Conservation (phyloP, 75 land plant genomes). For the Isoetes taiwanensis region DNA sequence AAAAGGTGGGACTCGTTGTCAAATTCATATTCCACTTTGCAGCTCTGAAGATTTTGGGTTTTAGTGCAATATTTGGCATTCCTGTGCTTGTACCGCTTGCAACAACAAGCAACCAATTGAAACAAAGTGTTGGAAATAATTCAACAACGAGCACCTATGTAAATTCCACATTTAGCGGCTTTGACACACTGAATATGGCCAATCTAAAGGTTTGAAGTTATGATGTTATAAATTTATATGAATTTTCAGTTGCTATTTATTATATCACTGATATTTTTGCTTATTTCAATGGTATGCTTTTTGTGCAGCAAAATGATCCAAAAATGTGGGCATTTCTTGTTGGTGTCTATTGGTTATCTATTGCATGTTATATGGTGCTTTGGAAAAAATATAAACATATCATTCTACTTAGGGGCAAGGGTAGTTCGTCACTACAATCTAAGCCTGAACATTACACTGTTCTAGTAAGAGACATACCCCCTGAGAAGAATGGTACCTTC, state of each 20-base stretch:
- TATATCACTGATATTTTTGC: not conserved
- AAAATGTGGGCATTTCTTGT: slow-evolving; percentile 64
- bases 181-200: slow-evolving; percentile 72
- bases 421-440: slow-evolving; percentile 23
- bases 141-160: slow-evolving; percentile 14
- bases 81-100: slow-evolving; percentile 71
- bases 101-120: slow-evolving; percentile 27
- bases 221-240: too few species aligned
- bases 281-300: too few species aligned
- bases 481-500: slow-evolving; percentile 22
- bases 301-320: slow-evolving; percentile 12
- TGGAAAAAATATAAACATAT: slow-evolving; percentile 79
- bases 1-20: too few species aligned
- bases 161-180: slow-evolving; percentile 23
- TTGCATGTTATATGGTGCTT: slow-evolving; percentile 38
- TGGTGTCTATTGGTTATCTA: slow-evolving; percentile 59
- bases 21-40: too few species aligned
- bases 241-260: not conserved
- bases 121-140: not conserved
- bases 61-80: slow-evolving; percentile 46
- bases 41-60: slow-evolving; percentile 55
- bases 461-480: slow-evolving; percentile 76
- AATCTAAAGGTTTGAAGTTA: slow-evolving; percentile 69
- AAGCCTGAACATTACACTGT: slow-evolving; percentile 55
- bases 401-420: slow-evolving; percentile 39